Evolutionary conservation across 2,329 filamentous ascomycete species (phyloP).

Genomic region (Chrysosporium keratinophilum): DNA sequence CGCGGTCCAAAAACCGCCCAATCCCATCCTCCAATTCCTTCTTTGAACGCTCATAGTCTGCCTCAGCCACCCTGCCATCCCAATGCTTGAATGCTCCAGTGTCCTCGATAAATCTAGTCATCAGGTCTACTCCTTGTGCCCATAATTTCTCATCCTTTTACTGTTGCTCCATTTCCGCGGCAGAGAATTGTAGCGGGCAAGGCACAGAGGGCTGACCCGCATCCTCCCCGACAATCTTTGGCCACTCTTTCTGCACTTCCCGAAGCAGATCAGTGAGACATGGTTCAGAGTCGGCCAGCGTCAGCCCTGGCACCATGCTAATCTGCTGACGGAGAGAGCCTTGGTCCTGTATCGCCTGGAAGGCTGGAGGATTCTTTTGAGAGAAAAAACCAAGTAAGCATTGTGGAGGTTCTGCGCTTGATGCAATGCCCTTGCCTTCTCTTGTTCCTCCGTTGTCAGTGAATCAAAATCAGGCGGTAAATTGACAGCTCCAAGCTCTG

Average conservation of each 20-base stretch:
- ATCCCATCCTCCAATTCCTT: slow-evolving; percentile 20
- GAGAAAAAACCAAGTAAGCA: slow-evolving; percentile 19
- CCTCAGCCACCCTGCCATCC: slow-evolving; percentile 20
- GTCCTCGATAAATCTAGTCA: slow-evolving; percentile 19
- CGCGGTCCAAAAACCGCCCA: slow-evolving; percentile 19
- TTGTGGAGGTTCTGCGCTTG: slow-evolving; percentile 20
- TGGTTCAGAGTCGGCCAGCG: slow-evolving; percentile 20
- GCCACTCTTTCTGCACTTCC: slow-evolving; percentile 20
- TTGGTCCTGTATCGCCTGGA: slow-evolving; percentile 18
- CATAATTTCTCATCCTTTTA: slow-evolving; percentile 19
- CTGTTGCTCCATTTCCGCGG: slow-evolving; percentile 16
- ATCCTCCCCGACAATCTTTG: slow-evolving; percentile 15
- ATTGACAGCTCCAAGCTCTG: slow-evolving; percentile 13
- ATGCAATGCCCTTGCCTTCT: slow-evolving; percentile 20
- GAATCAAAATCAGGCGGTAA: slow-evolving; percentile 19
- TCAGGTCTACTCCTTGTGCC: slow-evolving; percentile 21
- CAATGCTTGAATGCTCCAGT: slow-evolving; percentile 22
- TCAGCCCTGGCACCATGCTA: slow-evolving; percentile 19
- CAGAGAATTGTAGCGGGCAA: slow-evolving; percentile 19
- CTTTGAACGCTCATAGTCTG: slow-evolving; percentile 18
- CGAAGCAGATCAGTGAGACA: slow-evolving; percentile 17
- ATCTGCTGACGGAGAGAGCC: slow-evolving; percentile 19
- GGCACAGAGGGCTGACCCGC: slow-evolving; percentile 9
- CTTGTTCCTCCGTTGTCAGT: slow-evolving; percentile 18
- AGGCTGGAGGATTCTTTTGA: slow-evolving; percentile 16